Percentiles rank a stretch among this genome's conserved stretches.
These are phyloP conservation scores for Chlorokybus atmophyticus DNA, from an alignment of 139 green algal genomes.

Conservation along the genomic window DNA sequence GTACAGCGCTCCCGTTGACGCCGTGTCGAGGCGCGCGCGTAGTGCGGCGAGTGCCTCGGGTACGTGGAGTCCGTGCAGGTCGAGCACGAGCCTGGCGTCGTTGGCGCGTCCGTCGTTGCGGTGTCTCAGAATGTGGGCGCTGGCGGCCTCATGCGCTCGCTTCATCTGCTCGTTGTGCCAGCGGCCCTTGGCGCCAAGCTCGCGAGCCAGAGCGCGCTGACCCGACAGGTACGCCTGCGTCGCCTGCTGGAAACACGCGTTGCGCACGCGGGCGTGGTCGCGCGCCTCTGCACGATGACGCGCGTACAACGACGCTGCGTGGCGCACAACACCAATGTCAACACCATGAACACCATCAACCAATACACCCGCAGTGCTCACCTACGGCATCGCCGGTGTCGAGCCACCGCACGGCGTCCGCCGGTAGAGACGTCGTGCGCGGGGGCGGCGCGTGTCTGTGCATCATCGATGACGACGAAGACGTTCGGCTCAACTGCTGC, in stretches of 20 bases:
- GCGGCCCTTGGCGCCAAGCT: conserved; percentile 30
- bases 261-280: conserved; percentile 28
- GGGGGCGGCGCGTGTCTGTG: too few relatives aligned
- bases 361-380: too few relatives aligned
- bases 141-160: conserved; percentile 24
- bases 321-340: too few relatives aligned
- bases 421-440: too few relatives aligned
- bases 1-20: conserved; percentile 19
- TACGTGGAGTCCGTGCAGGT: conserved; percentile 29
- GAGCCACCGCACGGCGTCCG: conserved; percentile 14
- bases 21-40: neutral
- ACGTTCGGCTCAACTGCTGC: too few relatives aligned
- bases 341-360: too few relatives aligned
- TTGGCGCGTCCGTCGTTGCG: neutral
- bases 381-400: conserved; percentile 24
- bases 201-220: conserved; percentile 22
- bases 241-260: conserved; percentile 30
- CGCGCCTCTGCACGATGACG: conserved; percentile 24
- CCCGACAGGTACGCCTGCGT: conserved; percentile 31
- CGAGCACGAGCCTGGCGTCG: conserved; percentile 12
- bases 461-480: too few relatives aligned
- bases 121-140: conserved; percentile 28
- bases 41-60: conserved; percentile 19
- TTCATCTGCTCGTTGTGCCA: conserved; percentile 42
- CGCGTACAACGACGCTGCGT: conserved; percentile 12